Evolutionary conservation across 2,329 filamentous ascomycete species (phyloP).

Genomic region (Cercospora sojina): DNA sequence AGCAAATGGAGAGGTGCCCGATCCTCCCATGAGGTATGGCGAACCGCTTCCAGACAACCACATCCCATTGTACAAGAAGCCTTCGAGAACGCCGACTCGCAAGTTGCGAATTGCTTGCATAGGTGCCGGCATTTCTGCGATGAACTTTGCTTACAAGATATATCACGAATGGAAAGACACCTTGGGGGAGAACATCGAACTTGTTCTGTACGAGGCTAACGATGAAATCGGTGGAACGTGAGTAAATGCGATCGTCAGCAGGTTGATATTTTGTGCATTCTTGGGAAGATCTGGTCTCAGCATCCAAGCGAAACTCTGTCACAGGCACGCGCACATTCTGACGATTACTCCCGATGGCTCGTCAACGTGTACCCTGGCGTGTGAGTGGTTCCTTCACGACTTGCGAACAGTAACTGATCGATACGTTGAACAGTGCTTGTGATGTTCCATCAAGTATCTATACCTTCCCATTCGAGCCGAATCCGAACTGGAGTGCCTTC

Average conservation of each 20-base stretch:
- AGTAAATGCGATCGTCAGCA: background rate
- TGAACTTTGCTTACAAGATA: conserved; percentile 45
- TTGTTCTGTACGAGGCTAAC: conserved; percentile 47
- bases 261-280: background rate
- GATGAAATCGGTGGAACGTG: conserved; percentile 44
- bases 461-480: conserved; percentile 44
- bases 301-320: background rate
- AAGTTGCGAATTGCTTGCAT: conserved; percentile 35
- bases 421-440: conserved; percentile 32
- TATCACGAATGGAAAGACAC: conserved; percentile 39
- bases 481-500: conserved; percentile 46
- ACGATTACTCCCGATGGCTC: conserved; percentile 17
- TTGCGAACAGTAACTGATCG: background rate
- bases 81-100: conserved; percentile 33
- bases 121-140: conserved; percentile 39
- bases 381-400: background rate
- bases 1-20: conserved; percentile 28
- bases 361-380: conserved; percentile 47
- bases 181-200: conserved; percentile 38
- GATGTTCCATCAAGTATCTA: conserved; percentile 45
- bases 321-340: background rate
- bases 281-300: background rate
- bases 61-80: conserved; percentile 38
- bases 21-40: conserved; percentile 31
- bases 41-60: conserved; percentile 32